These are phyloP conservation scores for Penicillium nucicola DNA, from an alignment of 495 filamentous ascomycete genomes.

Conservation along the genomic window DNA sequence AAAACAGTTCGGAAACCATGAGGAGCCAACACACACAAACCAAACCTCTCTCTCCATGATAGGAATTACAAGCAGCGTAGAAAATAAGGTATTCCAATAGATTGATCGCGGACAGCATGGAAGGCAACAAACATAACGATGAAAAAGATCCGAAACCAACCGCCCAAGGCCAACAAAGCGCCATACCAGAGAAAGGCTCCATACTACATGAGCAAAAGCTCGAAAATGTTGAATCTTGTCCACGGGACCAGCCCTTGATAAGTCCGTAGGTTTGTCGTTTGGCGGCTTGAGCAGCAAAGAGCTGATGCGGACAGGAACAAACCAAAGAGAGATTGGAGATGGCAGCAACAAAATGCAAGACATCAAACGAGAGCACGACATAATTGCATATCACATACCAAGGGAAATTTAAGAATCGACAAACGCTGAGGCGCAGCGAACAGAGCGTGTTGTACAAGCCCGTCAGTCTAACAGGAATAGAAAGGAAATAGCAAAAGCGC, in stretches of 20 bases:
- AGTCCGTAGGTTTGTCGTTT: background rate
- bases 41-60: no score
- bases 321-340: slow-evolving; percentile 5
- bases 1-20: no score
- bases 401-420: slow-evolving; percentile 16
- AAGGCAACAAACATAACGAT: slow-evolving; percentile 2
- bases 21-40: no score
- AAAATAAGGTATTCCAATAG: no score
- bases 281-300: background rate
- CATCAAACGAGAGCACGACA: slow-evolving; percentile 12
- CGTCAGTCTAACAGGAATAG: slow-evolving; percentile 23
- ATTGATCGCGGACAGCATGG: no score
- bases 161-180: background rate
- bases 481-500: slow-evolving; percentile 25
- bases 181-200: background rate
- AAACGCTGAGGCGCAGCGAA: slow-evolving; percentile 23
- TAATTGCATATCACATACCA: slow-evolving; percentile 4
- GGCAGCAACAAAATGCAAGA: slow-evolving; percentile 13
- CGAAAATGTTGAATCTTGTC: background rate
- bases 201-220: background rate
- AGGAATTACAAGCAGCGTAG: no score
- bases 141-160: background rate
- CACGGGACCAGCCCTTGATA: slow-evolving; percentile 1
- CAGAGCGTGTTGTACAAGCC: slow-evolving; percentile 27
- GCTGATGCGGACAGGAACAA: slow-evolving; percentile 2